Conservation (phyloP, 306 rosid species). For the Acacia acuminata region DNA sequence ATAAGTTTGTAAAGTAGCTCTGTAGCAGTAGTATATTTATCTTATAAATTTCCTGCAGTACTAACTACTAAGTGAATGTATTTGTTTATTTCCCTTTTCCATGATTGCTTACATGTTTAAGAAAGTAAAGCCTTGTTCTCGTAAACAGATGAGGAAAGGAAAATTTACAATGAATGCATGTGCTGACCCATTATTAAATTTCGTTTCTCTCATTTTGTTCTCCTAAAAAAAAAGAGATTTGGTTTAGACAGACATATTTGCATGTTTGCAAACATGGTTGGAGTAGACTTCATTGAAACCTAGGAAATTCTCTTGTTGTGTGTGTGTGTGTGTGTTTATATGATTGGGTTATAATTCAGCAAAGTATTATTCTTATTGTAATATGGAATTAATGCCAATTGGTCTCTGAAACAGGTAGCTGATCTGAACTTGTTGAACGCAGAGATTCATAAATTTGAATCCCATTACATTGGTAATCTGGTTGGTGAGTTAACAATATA, state of each 20-base stretch:
- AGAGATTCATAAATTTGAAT: slow-evolving; percentile 89
- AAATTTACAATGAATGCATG: neutral
- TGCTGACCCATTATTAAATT: neutral
- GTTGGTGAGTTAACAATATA: slow-evolving; percentile 61
- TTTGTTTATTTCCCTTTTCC: neutral
- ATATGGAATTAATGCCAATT: slow-evolving; percentile 19
- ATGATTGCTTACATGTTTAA: neutral
- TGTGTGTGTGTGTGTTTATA: too few species aligned
- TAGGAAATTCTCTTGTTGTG: neutral
- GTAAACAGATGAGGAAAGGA: neutral
- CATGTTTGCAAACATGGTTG: neutral
- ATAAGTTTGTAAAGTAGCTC: neutral
- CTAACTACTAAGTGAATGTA: neutral
- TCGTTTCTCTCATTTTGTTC: neutral
- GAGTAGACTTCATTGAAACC: neutral
- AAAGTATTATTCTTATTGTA: neutral
- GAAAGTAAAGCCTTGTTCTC: neutral
- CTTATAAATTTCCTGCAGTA: neutral
- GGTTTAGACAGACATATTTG: neutral
- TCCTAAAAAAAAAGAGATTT: neutral
- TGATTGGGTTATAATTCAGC: neutral
- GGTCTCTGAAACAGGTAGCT: slow-evolving; percentile 61
- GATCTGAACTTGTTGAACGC: slow-evolving; percentile 74
- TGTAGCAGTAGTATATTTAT: neutral
- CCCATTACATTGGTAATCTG: slow-evolving; percentile 71